These are phyloP conservation scores for Claviceps sorghi DNA, from an alignment of 2,329 filamentous ascomycete genomes.

Conservation along the genomic window DNA sequence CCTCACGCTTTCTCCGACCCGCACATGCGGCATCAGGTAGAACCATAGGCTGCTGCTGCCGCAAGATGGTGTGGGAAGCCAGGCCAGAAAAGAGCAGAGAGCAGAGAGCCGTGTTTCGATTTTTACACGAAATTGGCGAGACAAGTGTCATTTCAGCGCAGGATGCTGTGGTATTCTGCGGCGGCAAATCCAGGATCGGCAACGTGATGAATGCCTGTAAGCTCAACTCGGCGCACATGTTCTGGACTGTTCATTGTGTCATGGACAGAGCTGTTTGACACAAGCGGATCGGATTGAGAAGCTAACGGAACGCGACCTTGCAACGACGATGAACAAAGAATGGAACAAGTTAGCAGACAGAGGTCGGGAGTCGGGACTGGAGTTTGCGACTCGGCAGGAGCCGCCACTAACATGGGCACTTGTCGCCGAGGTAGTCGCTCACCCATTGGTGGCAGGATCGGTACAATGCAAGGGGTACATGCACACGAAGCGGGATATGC, in stretches of 20 bases:
- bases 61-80: not conserved
- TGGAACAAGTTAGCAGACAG: not conserved
- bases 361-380: not conserved
- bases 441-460: too few species aligned
- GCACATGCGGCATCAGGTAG: not conserved
- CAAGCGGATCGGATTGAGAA: too few species aligned
- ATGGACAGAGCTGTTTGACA: too few species aligned
- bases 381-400: not conserved
- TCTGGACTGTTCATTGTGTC: too few species aligned
- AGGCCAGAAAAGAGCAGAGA: too few species aligned
- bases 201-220: not conserved
- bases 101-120: not conserved
- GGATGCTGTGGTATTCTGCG: not conserved
- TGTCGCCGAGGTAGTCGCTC: not conserved
- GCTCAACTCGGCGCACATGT: too few species aligned
- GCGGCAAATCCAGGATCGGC: not conserved
- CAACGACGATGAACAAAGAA: not conserved
- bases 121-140: not conserved
- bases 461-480: not conserved
- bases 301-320: too few species aligned
- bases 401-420: not conserved
- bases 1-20: not conserved
- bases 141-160: not conserved
- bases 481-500: too few species aligned
- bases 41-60: not conserved